A percentile compares a stretch with the other conserved stretches of the same genome.
These are phyloP conservation scores for Penicillium sp. DNA, from an alignment of 2,329 filamentous ascomycete genomes.

Conservation along the genomic window DNA sequence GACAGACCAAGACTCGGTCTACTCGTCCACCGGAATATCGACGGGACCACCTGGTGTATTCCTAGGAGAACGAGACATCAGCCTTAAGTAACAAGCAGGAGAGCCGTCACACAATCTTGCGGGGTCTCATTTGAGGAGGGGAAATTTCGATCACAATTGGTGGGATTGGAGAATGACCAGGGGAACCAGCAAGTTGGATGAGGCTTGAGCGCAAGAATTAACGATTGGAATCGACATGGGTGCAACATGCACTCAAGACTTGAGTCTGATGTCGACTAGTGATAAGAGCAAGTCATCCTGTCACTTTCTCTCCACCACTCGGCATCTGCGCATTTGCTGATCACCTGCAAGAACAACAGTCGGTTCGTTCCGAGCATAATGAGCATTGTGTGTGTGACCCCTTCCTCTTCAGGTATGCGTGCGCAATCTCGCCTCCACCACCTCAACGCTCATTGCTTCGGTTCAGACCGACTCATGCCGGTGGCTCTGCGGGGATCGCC, in stretches of 20 bases:
- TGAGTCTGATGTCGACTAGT: too few relatives aligned
- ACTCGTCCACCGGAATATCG: background rate
- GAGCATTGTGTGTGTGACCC: constrained; percentile 9
- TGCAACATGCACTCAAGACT: background rate
- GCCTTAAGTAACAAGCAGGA: constrained; percentile 5
- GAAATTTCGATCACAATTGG: constrained; percentile 2
- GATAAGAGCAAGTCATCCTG: too few relatives aligned
- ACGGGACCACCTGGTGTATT: too few relatives aligned
- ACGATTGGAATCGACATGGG: background rate
- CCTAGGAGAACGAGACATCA: background rate
- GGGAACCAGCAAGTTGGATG: background rate
- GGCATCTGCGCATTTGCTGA: background rate
- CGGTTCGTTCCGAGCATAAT: constrained; percentile 1
- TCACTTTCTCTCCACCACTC: background rate
- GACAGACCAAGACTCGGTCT: background rate
- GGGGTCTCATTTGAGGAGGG: background rate
- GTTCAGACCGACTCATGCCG: constrained; percentile 3
- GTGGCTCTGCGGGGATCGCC: constrained; percentile 6
- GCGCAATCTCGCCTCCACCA: constrained; percentile 3
- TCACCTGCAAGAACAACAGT: background rate
- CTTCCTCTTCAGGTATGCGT: too few relatives aligned
- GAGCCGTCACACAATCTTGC: constrained; percentile 3
- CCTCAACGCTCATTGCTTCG: constrained; percentile 1
- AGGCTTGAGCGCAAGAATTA: constrained; percentile 7
- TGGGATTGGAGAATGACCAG: constrained; percentile 4